phyloP scores from a whole-genome alignment of 371 early-diverging fungal genomes.

The Umbelopsis sp. region DNA sequence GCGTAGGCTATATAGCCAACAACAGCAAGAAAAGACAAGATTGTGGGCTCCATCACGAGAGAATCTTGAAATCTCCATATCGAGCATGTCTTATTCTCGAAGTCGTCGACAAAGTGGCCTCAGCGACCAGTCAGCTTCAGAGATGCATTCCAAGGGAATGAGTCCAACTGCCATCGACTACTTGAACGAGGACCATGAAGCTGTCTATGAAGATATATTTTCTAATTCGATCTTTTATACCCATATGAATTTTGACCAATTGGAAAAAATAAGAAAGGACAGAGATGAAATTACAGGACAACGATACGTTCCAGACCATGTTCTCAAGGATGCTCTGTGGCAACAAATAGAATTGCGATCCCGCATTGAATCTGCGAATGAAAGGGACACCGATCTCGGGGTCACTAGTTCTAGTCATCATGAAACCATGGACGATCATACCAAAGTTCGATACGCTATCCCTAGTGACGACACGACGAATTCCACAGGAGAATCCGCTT shows the following conservation, averaged over 20 bases:
- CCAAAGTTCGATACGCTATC: constrained; percentile 31
- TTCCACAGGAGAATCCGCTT: constrained; percentile 47
- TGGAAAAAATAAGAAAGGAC: constrained; percentile 47
- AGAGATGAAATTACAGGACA: constrained; percentile 45
- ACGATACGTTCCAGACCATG: constrained; percentile 33
- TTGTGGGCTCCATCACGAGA: neutral
- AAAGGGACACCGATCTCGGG: constrained; percentile 41
- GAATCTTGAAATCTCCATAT: neutral
- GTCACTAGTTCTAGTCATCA: constrained; percentile 25
- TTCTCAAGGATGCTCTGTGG: constrained; percentile 60
- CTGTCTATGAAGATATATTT: constrained; percentile 34
- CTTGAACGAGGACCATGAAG: constrained; percentile 28
- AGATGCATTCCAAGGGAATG: neutral
- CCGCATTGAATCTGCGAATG: constrained; percentile 46
- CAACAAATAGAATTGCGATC: constrained; percentile 52
- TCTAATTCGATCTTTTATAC: constrained; percentile 50
- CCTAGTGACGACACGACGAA: constrained; percentile 59
- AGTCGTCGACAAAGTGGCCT: neutral
- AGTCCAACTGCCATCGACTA: neutral
- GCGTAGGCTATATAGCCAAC: neutral
- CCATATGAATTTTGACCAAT: constrained; percentile 64
- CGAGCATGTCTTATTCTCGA: neutral
- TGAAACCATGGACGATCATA: neutral
- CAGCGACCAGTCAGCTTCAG: neutral
- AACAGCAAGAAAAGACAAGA: constrained; percentile 10